Conservation (phyloP, 2,329 filamentous ascomycete species). For the Fusarium sp. region DNA sequence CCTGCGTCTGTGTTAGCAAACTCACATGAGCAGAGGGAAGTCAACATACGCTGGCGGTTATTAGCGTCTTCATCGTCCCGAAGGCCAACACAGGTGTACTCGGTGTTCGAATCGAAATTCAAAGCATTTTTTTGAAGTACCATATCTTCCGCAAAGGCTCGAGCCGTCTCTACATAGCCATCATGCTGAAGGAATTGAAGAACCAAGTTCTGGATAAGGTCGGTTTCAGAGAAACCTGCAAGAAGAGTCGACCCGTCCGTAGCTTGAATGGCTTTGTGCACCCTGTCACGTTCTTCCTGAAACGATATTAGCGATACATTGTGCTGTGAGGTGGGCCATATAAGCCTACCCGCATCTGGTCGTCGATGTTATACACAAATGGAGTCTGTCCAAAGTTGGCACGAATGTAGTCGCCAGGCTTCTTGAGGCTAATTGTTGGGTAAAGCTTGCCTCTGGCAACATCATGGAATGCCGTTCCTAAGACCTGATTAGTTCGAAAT, state of each 20-base stretch:
- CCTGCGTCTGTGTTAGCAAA: conserved; percentile 61
- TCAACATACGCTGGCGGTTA: conserved; percentile 80
- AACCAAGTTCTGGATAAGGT: conserved; percentile 82
- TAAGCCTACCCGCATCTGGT: conserved; percentile 76
- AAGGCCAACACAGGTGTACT: conserved; percentile 70
- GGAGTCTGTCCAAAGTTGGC: conserved; percentile 78
- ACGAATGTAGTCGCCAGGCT: conserved; percentile 69
- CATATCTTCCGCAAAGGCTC: conserved; percentile 87
- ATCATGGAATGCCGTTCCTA: conserved; percentile 76
- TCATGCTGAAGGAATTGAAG: conserved; percentile 94
- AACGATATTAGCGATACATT: conserved; percentile 27
- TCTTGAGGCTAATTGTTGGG: conserved; percentile 74
- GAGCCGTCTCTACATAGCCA: conserved; percentile 92
- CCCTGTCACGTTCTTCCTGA: conserved; percentile 70
- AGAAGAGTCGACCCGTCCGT: conserved; percentile 71
- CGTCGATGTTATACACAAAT: conserved; percentile 93
- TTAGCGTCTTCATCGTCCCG: conserved; percentile 88
- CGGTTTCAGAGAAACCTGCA: conserved; percentile 75
- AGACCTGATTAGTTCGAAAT: conserved; percentile 42
- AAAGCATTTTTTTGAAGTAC: conserved; percentile 78
- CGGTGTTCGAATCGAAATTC: conserved; percentile 64
- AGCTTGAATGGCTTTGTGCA: conserved; percentile 69
- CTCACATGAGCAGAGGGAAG: neutral
- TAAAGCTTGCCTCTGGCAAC: conserved; percentile 73
- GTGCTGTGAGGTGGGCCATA: neutral